Conservation (phyloP, 192 early-diverging fungal genomes). For the Thoreauomyces humboldtii region DNA sequence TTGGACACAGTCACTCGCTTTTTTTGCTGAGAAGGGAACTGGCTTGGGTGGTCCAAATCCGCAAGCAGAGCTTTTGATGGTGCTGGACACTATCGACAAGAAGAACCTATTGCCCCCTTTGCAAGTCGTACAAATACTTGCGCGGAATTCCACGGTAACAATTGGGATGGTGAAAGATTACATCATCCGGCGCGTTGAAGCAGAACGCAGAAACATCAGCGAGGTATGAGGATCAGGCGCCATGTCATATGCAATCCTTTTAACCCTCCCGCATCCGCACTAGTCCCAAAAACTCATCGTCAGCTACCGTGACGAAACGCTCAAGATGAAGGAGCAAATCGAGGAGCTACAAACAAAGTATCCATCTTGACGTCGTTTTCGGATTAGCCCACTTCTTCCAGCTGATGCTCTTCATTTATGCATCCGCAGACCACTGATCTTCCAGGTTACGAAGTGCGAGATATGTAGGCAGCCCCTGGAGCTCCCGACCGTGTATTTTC, state of each 20-base stretch:
- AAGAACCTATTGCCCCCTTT: constrained; percentile 83
- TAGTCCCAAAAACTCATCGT: constrained; percentile 59
- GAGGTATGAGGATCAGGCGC: constrained; percentile 39
- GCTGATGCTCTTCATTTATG: neutral
- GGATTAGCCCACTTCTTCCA: constrained; percentile 1
- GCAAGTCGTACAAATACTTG: constrained; percentile 84
- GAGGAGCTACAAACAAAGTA: constrained; percentile 74
- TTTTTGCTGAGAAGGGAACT: constrained; percentile 41
- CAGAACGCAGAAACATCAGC: constrained; percentile 62
- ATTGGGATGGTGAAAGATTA: constrained; percentile 85
- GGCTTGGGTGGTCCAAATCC: constrained; percentile 13
- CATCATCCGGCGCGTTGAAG: constrained; percentile 72
- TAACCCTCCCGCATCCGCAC: neutral
- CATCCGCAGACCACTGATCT: constrained; percentile 35
- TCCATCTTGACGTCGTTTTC: too few relatives aligned
- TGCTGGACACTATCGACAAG: constrained; percentile 81
- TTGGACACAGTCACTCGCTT: constrained; percentile 48
- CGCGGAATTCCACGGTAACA: constrained; percentile 75
- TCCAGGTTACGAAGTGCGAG: constrained; percentile 50
- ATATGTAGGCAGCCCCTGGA: constrained; percentile 62
- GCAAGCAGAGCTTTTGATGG: constrained; percentile 37
- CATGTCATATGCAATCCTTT: neutral
- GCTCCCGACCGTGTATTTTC: constrained; percentile 87
- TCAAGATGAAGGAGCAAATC: constrained; percentile 72
- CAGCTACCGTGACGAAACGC: constrained; percentile 79